Conservation (phyloP, 441 rosid species). For the Gossypium davidsonii region DNA sequence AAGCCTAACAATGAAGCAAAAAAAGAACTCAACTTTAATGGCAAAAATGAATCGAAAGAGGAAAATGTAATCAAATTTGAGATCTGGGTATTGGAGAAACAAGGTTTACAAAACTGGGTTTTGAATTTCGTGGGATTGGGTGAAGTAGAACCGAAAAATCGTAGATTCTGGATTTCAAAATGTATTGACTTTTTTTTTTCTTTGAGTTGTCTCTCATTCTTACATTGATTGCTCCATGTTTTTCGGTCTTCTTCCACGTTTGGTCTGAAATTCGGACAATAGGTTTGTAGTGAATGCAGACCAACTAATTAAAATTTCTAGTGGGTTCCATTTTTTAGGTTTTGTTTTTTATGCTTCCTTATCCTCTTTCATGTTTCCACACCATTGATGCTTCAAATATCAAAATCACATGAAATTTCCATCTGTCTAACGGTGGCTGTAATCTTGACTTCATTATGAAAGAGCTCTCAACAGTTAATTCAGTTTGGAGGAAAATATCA, state of each 20-base stretch:
- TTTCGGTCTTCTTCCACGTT: constrained; percentile 7
- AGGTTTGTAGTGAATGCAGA: not conserved
- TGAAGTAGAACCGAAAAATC: constrained; percentile 20
- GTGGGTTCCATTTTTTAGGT: constrained; percentile 6
- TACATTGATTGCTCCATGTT: constrained; percentile 13
- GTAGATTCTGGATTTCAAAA: constrained; percentile 5
- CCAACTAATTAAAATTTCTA: not conserved
- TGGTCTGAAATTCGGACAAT: constrained; percentile 13
- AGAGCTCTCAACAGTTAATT: constrained; percentile 10
- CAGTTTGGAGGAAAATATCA: constrained; percentile 7
- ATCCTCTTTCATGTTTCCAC: not conserved
- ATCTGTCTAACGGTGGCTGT: constrained; percentile 28
- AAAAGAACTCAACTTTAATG: not conserved
- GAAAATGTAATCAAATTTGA: constrained; percentile 20
- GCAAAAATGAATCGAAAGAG: constrained; percentile 18
- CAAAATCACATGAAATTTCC: not conserved
- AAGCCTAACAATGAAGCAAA: not conserved
- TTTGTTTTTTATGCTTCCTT: not conserved
- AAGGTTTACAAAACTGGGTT: constrained; percentile 27
- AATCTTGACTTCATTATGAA: not conserved
- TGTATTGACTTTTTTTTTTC: not conserved
- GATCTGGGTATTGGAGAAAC: constrained; percentile 39
- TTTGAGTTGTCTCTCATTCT: not conserved
- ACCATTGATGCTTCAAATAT: constrained; percentile 20
- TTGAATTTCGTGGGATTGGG: constrained; percentile 26